Conservation (phyloP, 1,284 basidiomycete genomes). For the Takashimella tepidaria region DNA sequence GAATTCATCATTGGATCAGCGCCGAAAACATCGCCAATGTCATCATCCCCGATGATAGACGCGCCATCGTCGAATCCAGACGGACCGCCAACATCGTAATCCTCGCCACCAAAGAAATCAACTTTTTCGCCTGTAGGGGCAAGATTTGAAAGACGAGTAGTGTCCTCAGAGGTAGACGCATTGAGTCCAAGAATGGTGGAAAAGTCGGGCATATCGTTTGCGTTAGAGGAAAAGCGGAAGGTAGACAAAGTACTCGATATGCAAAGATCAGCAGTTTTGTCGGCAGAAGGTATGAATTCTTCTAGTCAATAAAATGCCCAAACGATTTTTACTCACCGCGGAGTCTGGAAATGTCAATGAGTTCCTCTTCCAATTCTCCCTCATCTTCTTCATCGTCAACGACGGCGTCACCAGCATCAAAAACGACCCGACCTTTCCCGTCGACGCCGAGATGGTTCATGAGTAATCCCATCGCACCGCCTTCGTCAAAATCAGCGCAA, state of each 20-base stretch:
- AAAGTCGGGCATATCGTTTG: conserved; percentile 48
- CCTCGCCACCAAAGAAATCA: conserved; percentile 55
- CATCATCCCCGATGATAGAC: conserved; percentile 44
- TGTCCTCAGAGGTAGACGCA: conserved; percentile 24
- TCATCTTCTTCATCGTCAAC: conserved; percentile 70
- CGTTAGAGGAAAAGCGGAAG: conserved; percentile 73
- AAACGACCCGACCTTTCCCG: conserved; percentile 81
- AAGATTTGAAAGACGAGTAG: conserved; percentile 9
- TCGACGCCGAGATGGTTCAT: conserved; percentile 91
- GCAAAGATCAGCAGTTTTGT: conserved; percentile 59
- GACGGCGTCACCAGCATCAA: conserved; percentile 88
- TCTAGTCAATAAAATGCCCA: background rate
- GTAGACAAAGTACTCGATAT: conserved; percentile 73
- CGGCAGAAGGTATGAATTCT: conserved; percentile 66
- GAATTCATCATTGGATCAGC: conserved; percentile 15
- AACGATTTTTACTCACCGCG: conserved; percentile 55
- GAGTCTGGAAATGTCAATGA: conserved; percentile 56
- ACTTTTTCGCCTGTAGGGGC: conserved; percentile 23
- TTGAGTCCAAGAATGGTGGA: conserved; percentile 36
- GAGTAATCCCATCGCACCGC: conserved; percentile 85
- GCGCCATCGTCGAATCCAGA: conserved; percentile 50
- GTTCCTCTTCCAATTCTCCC: conserved; percentile 47
- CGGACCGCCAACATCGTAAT: conserved; percentile 66
- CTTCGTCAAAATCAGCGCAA: conserved; percentile 97
- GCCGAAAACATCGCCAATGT: conserved; percentile 48